Conservation (phyloP, 495 filamentous ascomycete species). For the Clohesyomyces aquaticus region DNA sequence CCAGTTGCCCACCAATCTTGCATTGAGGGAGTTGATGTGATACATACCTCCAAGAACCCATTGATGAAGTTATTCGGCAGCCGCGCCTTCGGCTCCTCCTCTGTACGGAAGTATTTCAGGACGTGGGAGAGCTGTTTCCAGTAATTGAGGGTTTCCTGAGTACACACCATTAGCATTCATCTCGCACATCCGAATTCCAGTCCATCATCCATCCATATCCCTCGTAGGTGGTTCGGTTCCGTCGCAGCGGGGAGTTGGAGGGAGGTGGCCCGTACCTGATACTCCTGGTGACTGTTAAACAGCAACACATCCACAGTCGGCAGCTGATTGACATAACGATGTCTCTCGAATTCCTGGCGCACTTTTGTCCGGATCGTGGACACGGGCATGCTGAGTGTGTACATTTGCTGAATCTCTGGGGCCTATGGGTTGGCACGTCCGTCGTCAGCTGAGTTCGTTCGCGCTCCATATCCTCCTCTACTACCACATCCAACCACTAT, state of each 20-base stretch:
- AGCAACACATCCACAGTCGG: conserved; percentile 85
- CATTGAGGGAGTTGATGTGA: not conserved
- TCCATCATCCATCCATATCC: too few relatives aligned
- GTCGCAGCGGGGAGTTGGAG: not conserved
- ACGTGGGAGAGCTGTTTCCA: conserved; percentile 98
- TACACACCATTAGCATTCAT: not conserved
- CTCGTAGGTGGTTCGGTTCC: too few relatives aligned
- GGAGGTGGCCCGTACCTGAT: conserved; percentile 60
- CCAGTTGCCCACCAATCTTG: too few relatives aligned
- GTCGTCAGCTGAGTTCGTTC: conserved; percentile 9
- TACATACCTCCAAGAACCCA: conserved; percentile 83
- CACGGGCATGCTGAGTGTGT: conserved; percentile 85
- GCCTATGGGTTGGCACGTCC: too few relatives aligned
- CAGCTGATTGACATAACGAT: conserved; percentile 90
- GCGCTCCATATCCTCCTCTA: not conserved
- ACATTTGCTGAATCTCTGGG: conserved; percentile 95
- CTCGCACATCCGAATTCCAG: too few relatives aligned
- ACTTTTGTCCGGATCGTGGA: conserved; percentile 89
- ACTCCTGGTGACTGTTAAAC: conserved; percentile 85
- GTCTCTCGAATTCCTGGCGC: conserved; percentile 94
- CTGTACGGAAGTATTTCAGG: conserved; percentile 93
- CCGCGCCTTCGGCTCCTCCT: conserved; percentile 78
- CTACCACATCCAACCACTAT: not conserved
- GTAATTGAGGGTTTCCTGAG: conserved; percentile 95
- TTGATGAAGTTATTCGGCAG: conserved; percentile 86